A percentile compares a stretch with the other conserved stretches of the same genome.
Conservation (phyloP, 2,329 filamentous ascomycete species). For the Zopfia rhizophila region DNA sequence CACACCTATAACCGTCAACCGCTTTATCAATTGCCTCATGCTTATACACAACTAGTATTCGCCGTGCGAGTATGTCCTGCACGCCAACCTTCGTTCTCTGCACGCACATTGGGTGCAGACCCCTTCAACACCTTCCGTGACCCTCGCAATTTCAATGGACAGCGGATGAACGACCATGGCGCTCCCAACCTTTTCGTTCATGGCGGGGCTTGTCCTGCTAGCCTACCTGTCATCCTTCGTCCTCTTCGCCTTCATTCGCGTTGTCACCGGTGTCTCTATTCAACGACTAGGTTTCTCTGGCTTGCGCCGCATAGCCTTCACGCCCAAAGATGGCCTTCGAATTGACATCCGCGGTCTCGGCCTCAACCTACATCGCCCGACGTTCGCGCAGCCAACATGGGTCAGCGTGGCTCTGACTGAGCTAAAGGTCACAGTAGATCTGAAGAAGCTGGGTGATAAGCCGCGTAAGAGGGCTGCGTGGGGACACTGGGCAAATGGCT, state of each 20-base stretch:
- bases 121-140: not conserved
- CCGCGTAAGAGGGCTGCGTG: conserved; percentile 43
- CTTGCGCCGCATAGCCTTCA: conserved; percentile 88
- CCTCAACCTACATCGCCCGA: conserved; percentile 88
- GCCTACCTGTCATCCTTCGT: conserved; percentile 93
- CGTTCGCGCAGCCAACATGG: conserved; percentile 97
- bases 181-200: conserved; percentile 69
- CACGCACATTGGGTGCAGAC: conserved; percentile 43
- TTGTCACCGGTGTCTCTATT: conserved; percentile 93
- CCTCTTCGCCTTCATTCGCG: conserved; percentile 89
- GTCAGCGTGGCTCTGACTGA: conserved; percentile 89
- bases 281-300: conserved; percentile 95
- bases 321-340: conserved; percentile 85
- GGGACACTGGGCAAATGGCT: conserved; percentile 45
- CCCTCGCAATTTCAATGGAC: conserved; percentile 30
- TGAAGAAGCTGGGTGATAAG: conserved; percentile 67
- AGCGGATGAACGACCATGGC: conserved; percentile 51
- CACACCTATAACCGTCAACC: no score
- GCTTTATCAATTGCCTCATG: no score
- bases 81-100: conserved; percentile 22
- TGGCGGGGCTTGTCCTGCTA: conserved; percentile 85
- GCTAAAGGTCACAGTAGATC: conserved; percentile 83
- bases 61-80: conserved; percentile 49
- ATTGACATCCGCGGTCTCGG: conserved; percentile 91
- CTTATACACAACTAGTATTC: no score